Conservation (phyloP, 345 rosid species). For the Conringia planisiliqua region DNA sequence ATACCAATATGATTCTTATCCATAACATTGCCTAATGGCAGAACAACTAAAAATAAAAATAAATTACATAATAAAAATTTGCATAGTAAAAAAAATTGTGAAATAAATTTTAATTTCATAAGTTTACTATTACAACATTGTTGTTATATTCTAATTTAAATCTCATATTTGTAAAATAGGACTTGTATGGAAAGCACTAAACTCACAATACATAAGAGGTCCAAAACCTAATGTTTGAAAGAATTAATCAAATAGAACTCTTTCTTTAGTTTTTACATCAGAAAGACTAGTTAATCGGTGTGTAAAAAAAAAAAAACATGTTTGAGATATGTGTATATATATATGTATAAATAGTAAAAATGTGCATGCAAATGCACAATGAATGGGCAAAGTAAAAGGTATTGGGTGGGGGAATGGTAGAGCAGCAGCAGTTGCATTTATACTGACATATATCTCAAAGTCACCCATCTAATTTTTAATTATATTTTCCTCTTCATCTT, state of each 20-base stretch:
- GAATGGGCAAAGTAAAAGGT: conserved; percentile 35
- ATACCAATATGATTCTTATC: too few species aligned
- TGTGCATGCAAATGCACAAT: conserved; percentile 23
- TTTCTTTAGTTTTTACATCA: background rate
- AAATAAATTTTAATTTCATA: too few species aligned
- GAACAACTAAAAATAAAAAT: too few species aligned
- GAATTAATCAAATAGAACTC: background rate
- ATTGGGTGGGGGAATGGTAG: conserved; percentile 28
- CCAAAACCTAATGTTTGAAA: background rate
- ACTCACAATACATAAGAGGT: background rate
- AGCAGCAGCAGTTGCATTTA: conserved; percentile 23
- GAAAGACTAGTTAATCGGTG: background rate
- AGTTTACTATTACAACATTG: background rate
- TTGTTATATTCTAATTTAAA: background rate
- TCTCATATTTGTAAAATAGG: background rate
- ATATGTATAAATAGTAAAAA: background rate
- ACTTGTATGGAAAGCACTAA: background rate
- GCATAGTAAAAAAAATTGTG: too few species aligned
- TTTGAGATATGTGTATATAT: too few species aligned
- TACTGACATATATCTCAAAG: conserved; percentile 30
- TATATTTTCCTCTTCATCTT: background rate
- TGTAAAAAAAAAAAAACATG: too few species aligned
- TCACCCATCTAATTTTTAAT: conserved; percentile 10
- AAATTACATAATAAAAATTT: too few species aligned
- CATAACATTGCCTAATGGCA: too few species aligned